Conservation (phyloP, 108 stramenopile species). For the Nitzschia sp. region DNA sequence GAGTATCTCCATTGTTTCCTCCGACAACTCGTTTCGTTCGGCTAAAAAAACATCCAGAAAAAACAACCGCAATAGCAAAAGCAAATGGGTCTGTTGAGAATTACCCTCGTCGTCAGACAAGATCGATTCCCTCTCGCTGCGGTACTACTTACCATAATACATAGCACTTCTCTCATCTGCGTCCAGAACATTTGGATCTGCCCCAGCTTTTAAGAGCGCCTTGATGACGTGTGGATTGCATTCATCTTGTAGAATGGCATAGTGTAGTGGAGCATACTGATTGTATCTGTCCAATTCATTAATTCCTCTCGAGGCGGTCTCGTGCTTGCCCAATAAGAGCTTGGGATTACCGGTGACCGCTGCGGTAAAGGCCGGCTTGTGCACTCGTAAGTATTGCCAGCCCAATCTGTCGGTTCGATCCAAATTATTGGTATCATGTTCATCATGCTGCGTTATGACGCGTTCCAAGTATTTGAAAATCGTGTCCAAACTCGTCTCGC, state of each 20-base stretch:
- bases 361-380: conserved; percentile 36
- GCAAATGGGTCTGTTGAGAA: too few relatives aligned
- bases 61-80: too few relatives aligned
- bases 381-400: conserved; percentile 44
- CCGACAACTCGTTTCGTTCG: conserved; percentile 21
- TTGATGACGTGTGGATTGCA: conserved; percentile 21
- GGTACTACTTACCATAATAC: conserved; percentile 29
- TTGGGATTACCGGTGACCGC: conserved; percentile 28
- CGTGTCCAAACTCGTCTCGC: conserved; percentile 15
- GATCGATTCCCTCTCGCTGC: too few relatives aligned
- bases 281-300: conserved; percentile 44
- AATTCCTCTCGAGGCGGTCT: conserved; percentile 13
- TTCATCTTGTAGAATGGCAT: conserved; percentile 33
- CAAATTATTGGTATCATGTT: neutral
- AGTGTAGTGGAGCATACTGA: conserved; percentile 39
- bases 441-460: neutral
- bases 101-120: too few relatives aligned
- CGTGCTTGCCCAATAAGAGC: neutral
- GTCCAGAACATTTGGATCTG: conserved; percentile 41
- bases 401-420: conserved; percentile 21
- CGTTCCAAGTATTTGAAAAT: conserved; percentile 27
- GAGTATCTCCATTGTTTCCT: conserved; percentile 23
- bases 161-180: conserved; percentile 32
- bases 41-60: conserved; percentile 20
- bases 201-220: conserved; percentile 30